These are phyloP conservation scores for Perkinsela sp. DNA, from an alignment of 208 protist genomes.

Conservation along the genomic window DNA sequence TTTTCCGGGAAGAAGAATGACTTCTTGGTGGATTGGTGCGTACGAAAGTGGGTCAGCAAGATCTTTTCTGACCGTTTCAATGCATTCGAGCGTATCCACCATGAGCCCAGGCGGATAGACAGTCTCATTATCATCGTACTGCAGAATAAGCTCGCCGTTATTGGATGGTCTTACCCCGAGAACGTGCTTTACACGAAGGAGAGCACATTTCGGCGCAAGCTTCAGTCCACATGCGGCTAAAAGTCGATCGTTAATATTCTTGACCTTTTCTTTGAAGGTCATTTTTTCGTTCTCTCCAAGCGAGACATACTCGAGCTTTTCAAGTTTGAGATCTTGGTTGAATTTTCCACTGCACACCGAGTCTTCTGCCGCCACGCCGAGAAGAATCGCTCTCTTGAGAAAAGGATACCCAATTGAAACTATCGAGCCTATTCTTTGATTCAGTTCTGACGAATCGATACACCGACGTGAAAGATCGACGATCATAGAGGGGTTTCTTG, in stretches of 20 bases:
- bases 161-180: conserved; percentile 23
- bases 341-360: conserved; percentile 15
- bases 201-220: conserved; percentile 14
- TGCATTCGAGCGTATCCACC: conserved; percentile 3
- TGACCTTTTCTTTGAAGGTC: conserved; percentile 20
- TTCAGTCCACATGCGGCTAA: conserved; percentile 36
- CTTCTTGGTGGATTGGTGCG: neutral
- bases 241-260: conserved; percentile 36
- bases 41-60: neutral
- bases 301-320: conserved; percentile 13
- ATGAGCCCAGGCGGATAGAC: conserved; percentile 37
- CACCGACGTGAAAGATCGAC: conserved; percentile 10
- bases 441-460: neutral
- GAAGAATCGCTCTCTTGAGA: conserved; percentile 43
- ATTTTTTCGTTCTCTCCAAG: conserved; percentile 26
- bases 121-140: conserved; percentile 29
- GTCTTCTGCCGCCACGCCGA: conserved; percentile 18
- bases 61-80: neutral
- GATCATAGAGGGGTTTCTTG: conserved; percentile 8
- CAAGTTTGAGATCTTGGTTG: conserved; percentile 19
- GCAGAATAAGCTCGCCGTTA: conserved; percentile 17
- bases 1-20: neutral
- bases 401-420: conserved; percentile 54
- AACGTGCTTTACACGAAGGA: conserved; percentile 53
- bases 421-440: conserved; percentile 26